phyloP scores from a whole-genome alignment of 2,329 filamentous ascomycete genomes.

The Sporothrix protearum region DNA sequence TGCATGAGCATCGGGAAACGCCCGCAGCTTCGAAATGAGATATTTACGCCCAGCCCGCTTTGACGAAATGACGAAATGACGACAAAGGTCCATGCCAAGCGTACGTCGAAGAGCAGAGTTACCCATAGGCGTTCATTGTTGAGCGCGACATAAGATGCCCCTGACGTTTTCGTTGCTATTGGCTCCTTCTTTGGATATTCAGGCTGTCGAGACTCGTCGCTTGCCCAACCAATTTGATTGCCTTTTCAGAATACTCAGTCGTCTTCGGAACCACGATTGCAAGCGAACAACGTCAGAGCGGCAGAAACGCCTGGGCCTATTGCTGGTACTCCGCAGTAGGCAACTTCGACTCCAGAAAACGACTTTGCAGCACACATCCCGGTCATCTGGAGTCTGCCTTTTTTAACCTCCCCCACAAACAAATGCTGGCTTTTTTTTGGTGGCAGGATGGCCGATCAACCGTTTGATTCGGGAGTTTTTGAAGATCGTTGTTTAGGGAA shows the following conservation, averaged over 20 bases:
- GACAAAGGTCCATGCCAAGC: neutral
- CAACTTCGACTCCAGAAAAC: neutral
- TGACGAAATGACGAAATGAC: neutral
- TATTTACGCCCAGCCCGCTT: neutral
- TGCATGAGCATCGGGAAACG: neutral
- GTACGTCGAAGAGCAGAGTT: neutral
- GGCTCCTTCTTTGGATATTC: neutral
- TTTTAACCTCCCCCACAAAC: neutral
- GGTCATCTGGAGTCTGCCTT: neutral
- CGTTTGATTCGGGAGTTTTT: neutral
- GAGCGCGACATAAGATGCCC: neutral
- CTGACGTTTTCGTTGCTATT: neutral
- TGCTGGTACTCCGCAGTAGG: neutral
- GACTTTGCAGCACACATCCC: neutral
- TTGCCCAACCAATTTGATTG: neutral
- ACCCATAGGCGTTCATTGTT: neutral
- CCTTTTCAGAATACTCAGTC: neutral
- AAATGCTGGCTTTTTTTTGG: neutral
- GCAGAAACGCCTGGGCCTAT: neutral
- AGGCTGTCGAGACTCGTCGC: no score
- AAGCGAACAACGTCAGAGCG: neutral
- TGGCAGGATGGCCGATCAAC: conserved; percentile 4
- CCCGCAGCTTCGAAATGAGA: neutral
- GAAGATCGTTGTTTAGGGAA: no score
- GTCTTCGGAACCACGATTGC: neutral